Percentiles rank a stretch among this genome's conserved stretches.
These are phyloP conservation scores for Ceriops tagal DNA, from an alignment of 345 rosid species.

Conservation along the genomic window DNA sequence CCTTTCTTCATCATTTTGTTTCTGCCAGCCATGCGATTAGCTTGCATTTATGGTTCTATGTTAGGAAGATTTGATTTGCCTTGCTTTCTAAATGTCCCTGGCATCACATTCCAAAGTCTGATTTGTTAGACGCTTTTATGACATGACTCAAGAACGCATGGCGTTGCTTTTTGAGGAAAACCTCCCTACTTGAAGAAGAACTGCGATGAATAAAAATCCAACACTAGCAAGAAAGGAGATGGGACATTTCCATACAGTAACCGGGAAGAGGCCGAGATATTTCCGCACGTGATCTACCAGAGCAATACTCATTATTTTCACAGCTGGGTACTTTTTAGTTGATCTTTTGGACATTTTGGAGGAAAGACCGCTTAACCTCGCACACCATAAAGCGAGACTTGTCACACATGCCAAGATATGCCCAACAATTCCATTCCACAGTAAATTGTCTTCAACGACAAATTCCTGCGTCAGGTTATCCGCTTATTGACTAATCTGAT, in stretches of 20 bases:
- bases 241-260: not conserved
- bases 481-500: no score
- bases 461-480: no score
- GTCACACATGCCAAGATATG: no score
- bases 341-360: no score
- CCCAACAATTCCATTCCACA: no score
- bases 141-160: conserved; percentile 12
- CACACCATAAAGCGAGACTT: no score
- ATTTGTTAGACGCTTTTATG: conserved; percentile 1
- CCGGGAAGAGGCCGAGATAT: conserved; percentile 12
- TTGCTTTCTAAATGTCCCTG: not conserved
- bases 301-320: no score
- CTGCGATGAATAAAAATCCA: conserved; percentile 9
- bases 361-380: no score
- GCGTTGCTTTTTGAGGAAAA: conserved; percentile 1
- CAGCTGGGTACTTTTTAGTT: no score
- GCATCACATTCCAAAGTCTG: not conserved
- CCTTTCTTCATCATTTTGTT: conserved; percentile 9
- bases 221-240: conserved; percentile 8
- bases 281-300: not conserved
- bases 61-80: not conserved
- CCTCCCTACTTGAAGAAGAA: not conserved
- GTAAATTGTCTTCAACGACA: no score
- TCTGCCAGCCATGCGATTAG: conserved; percentile 5
- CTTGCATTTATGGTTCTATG: not conserved